A percentile compares a stretch with the other conserved stretches of the same genome.
Conservation (phyloP, 805 yeast genomes). For the Brettanomyces anomalus region DNA sequence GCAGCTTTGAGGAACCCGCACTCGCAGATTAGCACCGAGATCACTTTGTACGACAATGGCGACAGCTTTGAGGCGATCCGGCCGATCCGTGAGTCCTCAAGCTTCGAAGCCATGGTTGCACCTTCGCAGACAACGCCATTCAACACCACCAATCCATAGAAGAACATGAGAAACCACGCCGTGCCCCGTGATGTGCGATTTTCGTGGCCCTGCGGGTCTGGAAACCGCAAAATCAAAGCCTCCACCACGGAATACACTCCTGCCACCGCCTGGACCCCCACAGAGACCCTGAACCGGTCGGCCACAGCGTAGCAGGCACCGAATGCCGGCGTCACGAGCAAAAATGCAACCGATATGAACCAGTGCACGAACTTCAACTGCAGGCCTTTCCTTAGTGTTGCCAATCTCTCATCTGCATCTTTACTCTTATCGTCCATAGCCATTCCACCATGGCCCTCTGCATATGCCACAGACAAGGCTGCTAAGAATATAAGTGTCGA, state of each 20-base stretch:
- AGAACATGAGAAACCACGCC: conserved; percentile 48
- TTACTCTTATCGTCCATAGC: conserved; percentile 14
- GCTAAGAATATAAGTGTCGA: neutral
- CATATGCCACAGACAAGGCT: neutral
- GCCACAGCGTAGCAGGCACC: conserved; percentile 50
- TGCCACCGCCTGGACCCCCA: conserved; percentile 36
- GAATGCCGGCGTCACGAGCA: conserved; percentile 49
- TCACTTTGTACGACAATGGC: conserved; percentile 30
- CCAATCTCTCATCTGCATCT: conserved; percentile 9
- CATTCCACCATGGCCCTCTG: conserved; percentile 6
- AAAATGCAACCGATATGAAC: conserved; percentile 38
- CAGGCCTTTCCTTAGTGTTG: conserved; percentile 6
- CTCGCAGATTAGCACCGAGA: conserved; percentile 38
- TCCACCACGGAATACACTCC: conserved; percentile 48
- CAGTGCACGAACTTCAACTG: conserved; percentile 56
- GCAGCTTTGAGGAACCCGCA: conserved; percentile 76
- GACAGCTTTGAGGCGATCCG: conserved; percentile 30
- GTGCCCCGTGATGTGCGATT: conserved; percentile 61
- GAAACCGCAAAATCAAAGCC: conserved; percentile 47
- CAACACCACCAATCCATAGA: conserved; percentile 39
- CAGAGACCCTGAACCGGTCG: conserved; percentile 34
- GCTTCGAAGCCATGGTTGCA: conserved; percentile 28
- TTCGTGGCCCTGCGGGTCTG: conserved; percentile 59
- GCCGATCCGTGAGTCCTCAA: conserved; percentile 27
- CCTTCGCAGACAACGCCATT: conserved; percentile 51